Percentiles rank a stretch among this genome's conserved stretches.
These are phyloP conservation scores for Carex kokanica DNA, from an alignment of 176 grass and related monocot genomes.

Conservation along the genomic window DNA sequence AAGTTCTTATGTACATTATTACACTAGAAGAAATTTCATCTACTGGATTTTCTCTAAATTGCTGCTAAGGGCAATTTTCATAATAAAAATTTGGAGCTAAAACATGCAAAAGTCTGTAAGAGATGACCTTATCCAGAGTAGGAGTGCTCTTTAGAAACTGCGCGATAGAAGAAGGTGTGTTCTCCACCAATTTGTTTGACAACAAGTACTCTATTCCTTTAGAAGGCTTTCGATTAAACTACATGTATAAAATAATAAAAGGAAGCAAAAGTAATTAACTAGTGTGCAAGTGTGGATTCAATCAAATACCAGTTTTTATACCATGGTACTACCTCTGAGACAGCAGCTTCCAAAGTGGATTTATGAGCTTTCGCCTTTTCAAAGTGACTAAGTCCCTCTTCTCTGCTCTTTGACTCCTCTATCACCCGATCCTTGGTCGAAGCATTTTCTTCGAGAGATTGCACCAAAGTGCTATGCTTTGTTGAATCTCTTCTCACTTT, in stretches of 20 bases:
- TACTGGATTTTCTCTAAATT: conserved; percentile 10
- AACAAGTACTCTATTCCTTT: conserved; percentile 89
- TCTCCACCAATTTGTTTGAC: conserved; percentile 92
- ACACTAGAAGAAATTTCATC: background rate
- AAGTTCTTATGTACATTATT: conserved; percentile 13
- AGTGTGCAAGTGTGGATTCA: background rate
- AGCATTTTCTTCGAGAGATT: conserved; percentile 54
- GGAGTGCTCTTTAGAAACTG: conserved; percentile 88
- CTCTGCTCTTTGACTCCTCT: conserved; percentile 65
- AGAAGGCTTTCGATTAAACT: conserved; percentile 94
- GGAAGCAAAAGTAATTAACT: conserved; percentile 10
- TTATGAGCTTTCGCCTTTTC: conserved; percentile 99
- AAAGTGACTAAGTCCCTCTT: conserved; percentile 89
- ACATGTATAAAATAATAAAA: conserved; percentile 29
- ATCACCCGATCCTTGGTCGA: conserved; percentile 38
- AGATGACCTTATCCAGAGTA: conserved; percentile 82
- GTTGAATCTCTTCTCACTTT: conserved; percentile 57
- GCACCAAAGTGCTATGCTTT: conserved; percentile 48
- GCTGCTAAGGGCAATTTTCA: background rate
- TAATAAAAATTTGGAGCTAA: background rate
- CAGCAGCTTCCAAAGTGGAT: conserved; percentile 88
- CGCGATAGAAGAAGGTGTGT: conserved; percentile 62
- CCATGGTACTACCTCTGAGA: conserved; percentile 62
- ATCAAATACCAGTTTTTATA: conserved; percentile 23
- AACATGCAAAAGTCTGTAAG: conserved; percentile 22